Evolutionary conservation across 768 basidiomycete genomes (phyloP), one percentile per base, ranked within the genome.

Genomic region (Trametes coccinea): DNA sequence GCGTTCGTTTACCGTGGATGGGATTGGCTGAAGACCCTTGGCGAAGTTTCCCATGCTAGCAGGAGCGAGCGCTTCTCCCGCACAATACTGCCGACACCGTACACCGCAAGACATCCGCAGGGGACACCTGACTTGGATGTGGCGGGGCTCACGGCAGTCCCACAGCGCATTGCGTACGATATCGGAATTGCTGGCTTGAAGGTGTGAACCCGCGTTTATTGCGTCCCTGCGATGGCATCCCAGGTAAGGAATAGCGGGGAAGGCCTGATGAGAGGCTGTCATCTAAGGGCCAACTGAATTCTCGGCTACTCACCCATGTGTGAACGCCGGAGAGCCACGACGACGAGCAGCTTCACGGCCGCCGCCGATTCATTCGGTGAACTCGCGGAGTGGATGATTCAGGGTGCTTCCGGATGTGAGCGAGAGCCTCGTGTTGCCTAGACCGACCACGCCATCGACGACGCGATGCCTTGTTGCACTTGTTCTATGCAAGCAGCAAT

Each of bases 11-110:
- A 14, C 2, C 49, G 27, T 22, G 16, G 31, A 33, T 22, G 41
- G 30, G 27, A 34, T 30, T 9, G 5, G 3, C 31, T 10, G 33
- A 7, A n/a, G 31, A 40, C 30, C 45, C 22, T 29, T 48, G 48
- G 17, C 29, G 40, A 4, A 31, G 9, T 43, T 59, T 59, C 57
- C 57, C 57, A 39, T 59, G 22, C 57, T 45, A 59, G 49, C 22
- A 22, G 22, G 22, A 22, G 22, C 44, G 29, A 17, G 48, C 56
- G 56, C 56, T 58, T 58, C 56, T 58, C 56, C 56, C 56, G 56
- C 29, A 22, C 4, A 56, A 13, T 39, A 34, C 22, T 29, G 39
- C 56, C 56, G 56, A 31, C 8, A 5, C 4, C 27, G 30, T 13
- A 49, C 29, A 49, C 7, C 16, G 48, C 48, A 4, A 22, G 45